Conservation (phyloP, 2,329 filamentous ascomycete genomes). For the Colletotrichum filicis region DNA sequence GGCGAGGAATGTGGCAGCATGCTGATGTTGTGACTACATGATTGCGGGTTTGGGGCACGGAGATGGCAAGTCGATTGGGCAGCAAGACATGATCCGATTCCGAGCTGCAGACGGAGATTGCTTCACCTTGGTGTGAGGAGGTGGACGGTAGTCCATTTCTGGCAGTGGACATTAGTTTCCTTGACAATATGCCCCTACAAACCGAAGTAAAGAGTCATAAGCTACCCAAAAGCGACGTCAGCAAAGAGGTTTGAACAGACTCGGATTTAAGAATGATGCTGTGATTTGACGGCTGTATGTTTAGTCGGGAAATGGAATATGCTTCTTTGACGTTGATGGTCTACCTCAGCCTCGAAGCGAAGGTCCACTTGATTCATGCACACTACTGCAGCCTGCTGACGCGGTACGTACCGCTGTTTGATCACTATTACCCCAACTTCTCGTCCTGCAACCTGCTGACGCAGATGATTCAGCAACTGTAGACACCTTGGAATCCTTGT, state of each 20-base stretch:
- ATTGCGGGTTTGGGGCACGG: neutral
- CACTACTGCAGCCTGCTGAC: neutral
- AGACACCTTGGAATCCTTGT: neutral
- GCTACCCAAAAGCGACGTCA: too few relatives aligned
- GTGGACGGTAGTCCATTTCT: neutral
- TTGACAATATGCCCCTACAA: neutral
- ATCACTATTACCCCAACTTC: neutral
- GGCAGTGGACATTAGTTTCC: neutral
- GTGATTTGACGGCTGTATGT: too few relatives aligned
- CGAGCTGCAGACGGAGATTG: neutral
- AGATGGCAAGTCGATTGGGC: neutral
- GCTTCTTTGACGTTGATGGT: too few relatives aligned
- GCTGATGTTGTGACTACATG: neutral
- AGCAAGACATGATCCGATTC: neutral
- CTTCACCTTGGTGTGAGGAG: too few relatives aligned
- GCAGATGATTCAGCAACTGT: neutral
- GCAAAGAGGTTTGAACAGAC: too few relatives aligned
- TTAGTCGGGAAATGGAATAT: too few relatives aligned
- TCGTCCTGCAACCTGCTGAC: neutral
- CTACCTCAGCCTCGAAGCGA: neutral
- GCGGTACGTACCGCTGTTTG: neutral
- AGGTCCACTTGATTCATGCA: neutral
- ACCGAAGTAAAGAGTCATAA: neutral
- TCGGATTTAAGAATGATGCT: too few relatives aligned
- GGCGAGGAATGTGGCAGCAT: too few relatives aligned